Base-by-base conservation (phyloP, 2,329 filamentous ascomycete genomes). In the Claviceps monticola region DNA sequence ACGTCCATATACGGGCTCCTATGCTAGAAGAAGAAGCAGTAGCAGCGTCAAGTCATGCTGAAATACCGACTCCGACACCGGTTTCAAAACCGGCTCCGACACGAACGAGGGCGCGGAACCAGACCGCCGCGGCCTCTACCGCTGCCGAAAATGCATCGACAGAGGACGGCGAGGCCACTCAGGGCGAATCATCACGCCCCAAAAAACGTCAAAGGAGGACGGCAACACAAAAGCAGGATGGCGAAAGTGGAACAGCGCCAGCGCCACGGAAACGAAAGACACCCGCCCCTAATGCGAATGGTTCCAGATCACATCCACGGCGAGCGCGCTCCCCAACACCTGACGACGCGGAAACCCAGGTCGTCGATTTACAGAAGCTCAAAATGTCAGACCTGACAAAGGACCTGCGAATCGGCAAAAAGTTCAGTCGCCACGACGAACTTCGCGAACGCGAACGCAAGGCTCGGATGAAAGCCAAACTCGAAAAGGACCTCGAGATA, bases 331-430 rank as follows among this genome's bases (percentile, higher is more conserved):
- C 75, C 16, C 57, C 68, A 3, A 84, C 82, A 0, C 82, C 83
- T 1, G 80, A 83, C 50, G 78, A 83, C 56, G 78, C 80, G 3
- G 82, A 85, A 59, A 64, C 68, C 23, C 73, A 77, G 53, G 65
- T 76, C 55, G 82, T 91, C 51, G 83, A 89, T 60, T 72, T 79
- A 21, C 75, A 76, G 23, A 76, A 74, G 3, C 75, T 86, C 26
- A 86, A 80, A 51, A 88, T 93, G 81, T 77, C 75, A 44, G 84
- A 88, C 53, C 68, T 93, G 3, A 86, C 80, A 48, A 79, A 76
- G 55, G 84, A 88, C 60, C 70, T 85, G 50, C 75, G 76, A 21
- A 83, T 84, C 52, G 87, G 87, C 53, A 86, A 85, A 63, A 82
- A 84, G 54, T 90, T 88, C 52, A 83, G 82, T 60, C 77, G 83